Conservation (phyloP, 164 flowering plant species). For the Vitis rupestris region DNA sequence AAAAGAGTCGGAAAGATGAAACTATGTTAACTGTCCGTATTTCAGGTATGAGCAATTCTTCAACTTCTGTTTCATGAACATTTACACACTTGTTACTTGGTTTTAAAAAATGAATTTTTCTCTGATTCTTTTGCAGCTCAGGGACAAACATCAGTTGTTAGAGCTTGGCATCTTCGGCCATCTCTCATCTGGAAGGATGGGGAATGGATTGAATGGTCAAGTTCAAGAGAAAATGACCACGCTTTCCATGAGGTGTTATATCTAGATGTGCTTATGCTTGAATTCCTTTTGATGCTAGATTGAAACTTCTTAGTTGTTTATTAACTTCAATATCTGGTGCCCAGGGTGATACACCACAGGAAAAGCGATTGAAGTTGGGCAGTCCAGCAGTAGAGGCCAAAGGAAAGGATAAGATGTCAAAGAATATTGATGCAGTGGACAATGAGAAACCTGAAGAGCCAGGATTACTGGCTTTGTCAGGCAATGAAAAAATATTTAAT, state of each 20-base stretch:
- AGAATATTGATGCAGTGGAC: slow-evolving; percentile 27
- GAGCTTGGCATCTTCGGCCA: slow-evolving; percentile 83
- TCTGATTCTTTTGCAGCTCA: slow-evolving; percentile 47
- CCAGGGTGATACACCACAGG: slow-evolving; percentile 75
- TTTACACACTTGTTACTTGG: background rate
- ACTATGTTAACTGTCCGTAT: slow-evolving; percentile 62
- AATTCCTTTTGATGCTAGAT: background rate
- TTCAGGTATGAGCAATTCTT: slow-evolving; percentile 51
- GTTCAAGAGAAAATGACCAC: slow-evolving; percentile 22
- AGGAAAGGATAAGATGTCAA: slow-evolving; percentile 37
- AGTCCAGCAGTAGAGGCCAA: slow-evolving; percentile 35
- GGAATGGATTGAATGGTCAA: slow-evolving; percentile 73
- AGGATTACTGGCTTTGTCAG: slow-evolving; percentile 40
- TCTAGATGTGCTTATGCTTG: slow-evolving; percentile 1
- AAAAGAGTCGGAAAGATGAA: slow-evolving; percentile 68
- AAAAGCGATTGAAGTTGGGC: slow-evolving; percentile 62
- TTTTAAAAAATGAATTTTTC: background rate
- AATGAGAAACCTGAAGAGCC: slow-evolving; percentile 41
- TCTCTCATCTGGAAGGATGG: slow-evolving; percentile 82
- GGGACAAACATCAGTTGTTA: slow-evolving; percentile 60
- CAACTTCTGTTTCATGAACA: background rate
- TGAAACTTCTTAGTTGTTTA: background rate
- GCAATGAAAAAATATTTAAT: slow-evolving; percentile 55
- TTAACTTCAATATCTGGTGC: background rate
- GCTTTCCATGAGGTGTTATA: slow-evolving; percentile 46